Conservation (phyloP, 2,329 filamentous ascomycete species). For the Alternaria sp. region DNA sequence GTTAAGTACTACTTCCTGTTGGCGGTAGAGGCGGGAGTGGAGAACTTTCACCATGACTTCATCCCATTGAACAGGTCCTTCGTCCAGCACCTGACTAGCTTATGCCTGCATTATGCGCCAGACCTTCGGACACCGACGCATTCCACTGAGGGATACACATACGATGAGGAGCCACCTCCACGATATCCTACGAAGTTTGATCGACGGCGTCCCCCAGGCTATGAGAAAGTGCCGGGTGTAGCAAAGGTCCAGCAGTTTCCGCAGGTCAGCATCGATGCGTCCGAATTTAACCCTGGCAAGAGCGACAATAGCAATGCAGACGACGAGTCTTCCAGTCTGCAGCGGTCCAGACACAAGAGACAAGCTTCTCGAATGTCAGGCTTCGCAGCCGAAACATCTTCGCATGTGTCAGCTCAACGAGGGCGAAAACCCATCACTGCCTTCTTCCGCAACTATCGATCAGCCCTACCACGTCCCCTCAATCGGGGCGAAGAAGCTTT, state of each 20-base stretch:
- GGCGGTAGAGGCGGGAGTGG: background rate
- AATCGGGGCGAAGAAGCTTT: background rate
- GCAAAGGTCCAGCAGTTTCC: background rate
- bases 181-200: background rate
- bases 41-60: background rate
- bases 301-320: background rate
- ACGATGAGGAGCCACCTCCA: background rate
- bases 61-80: background rate
- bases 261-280: background rate
- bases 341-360: rapidly evolving
- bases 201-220: background rate
- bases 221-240: background rate
- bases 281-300: background rate
- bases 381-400: background rate
- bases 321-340: background rate
- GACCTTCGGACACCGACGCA: background rate
- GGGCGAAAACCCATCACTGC: background rate
- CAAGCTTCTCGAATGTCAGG: background rate
- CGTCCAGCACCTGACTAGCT: background rate
- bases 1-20: background rate
- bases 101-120: background rate
- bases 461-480: background rate
- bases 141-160: background rate
- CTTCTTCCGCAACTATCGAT: background rate
- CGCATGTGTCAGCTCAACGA: background rate